A percentile compares a stretch with the other conserved stretches of the same genome.
These are phyloP conservation scores for Chlamydomonas incerta DNA, from an alignment of 139 green algal species.

Conservation along the genomic window DNA sequence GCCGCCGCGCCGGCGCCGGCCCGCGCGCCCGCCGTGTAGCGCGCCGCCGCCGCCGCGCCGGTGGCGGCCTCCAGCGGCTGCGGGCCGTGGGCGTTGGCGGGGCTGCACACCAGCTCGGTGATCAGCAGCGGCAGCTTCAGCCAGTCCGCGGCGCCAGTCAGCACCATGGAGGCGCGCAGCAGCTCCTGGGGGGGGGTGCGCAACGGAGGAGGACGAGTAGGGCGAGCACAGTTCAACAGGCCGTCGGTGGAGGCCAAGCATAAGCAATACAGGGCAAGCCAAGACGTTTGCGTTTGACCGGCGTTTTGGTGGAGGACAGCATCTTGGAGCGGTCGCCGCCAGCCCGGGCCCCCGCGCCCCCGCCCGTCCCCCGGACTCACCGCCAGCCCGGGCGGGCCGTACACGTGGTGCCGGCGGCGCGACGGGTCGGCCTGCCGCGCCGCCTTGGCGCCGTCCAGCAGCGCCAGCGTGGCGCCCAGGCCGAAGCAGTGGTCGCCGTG, in stretches of 20 bases:
- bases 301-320: too few relatives aligned
- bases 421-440: neutral
- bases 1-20: neutral
- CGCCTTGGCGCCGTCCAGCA: conserved; percentile 23
- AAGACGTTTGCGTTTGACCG: too few relatives aligned
- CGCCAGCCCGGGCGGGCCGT: conserved; percentile 54
- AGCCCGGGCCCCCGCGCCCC: too few relatives aligned
- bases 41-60: neutral
- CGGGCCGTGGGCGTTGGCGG: conserved; percentile 6
- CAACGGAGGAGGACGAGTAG: neutral
- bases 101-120: conserved; percentile 45
- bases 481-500: conserved; percentile 98
- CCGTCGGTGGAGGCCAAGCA: too few relatives aligned
- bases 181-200: conserved; percentile 51
- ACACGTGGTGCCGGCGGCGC: conserved; percentile 49
- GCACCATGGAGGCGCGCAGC: conserved; percentile 52
- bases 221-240: too few relatives aligned
- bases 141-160: conserved; percentile 41
- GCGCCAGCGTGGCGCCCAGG: conserved; percentile 59
- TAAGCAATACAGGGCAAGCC: too few relatives aligned
- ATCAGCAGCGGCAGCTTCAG: conserved; percentile 54
- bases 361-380: too few relatives aligned
- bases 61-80: neutral
- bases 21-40: neutral
- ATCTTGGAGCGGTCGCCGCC: too few relatives aligned